These are phyloP conservation scores for Candida xiaguanensis DNA, from an alignment of 805 yeast species.

Conservation along the genomic window DNA sequence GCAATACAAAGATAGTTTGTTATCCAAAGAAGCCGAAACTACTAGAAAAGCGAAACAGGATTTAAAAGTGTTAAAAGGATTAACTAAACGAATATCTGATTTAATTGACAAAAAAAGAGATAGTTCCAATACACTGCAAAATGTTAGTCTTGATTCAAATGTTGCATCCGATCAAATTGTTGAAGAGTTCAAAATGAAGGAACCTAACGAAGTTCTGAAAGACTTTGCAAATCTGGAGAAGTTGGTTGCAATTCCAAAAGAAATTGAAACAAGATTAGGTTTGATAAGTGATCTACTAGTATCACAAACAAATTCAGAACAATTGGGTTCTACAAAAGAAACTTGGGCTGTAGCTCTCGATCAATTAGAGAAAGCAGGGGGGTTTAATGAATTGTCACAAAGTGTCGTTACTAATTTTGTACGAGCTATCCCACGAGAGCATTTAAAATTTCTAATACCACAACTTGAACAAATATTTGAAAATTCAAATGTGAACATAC, in stretches of 20 bases:
- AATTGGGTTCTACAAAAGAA: constrained; percentile 18
- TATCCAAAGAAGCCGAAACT: background rate
- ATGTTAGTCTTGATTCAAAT: background rate
- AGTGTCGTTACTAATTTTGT: constrained; percentile 36
- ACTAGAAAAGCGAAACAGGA: background rate
- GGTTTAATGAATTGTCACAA: constrained; percentile 28
- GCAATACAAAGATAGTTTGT: background rate
- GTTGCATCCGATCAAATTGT: constrained; percentile 5
- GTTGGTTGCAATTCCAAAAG: constrained; percentile 32
- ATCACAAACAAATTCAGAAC: background rate
- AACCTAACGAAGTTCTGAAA: too few relatives aligned
- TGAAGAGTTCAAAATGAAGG: background rate
- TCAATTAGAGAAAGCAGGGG: constrained; percentile 31
- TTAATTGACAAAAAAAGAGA: background rate
- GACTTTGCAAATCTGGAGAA: constrained; percentile 7
- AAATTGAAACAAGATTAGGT: constrained; percentile 34
- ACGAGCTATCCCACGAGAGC: constrained; percentile 36
- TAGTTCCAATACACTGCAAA: too few relatives aligned
- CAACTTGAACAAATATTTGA: constrained; percentile 33
- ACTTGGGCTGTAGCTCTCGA: constrained; percentile 48
- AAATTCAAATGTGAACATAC: constrained; percentile 27
- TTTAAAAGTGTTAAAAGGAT: background rate
- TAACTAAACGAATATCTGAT: constrained; percentile 1
- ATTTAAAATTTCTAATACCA: constrained; percentile 31
- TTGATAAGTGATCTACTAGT: constrained; percentile 25